Conservation (phyloP, 2,329 filamentous ascomycete species). For the Cytospora paraplurivora region DNA sequence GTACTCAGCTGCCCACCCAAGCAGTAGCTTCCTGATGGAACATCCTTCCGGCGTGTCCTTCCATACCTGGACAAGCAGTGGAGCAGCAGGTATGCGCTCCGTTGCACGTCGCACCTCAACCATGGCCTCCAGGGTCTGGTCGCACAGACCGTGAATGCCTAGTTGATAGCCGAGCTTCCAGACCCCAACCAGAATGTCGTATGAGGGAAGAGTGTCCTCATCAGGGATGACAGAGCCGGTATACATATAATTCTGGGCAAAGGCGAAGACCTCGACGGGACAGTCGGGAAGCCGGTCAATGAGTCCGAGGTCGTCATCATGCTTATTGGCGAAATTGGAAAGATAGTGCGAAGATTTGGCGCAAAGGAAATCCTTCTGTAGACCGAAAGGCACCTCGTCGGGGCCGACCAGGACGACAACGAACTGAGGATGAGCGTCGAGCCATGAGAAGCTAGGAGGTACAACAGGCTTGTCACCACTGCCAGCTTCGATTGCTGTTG, state of each 20-base stretch:
- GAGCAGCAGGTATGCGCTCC: conserved; percentile 58
- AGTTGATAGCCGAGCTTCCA: conserved; percentile 60
- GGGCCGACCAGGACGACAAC: conserved; percentile 57
- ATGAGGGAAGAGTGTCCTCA: conserved; percentile 48
- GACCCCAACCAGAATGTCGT: conserved; percentile 56
- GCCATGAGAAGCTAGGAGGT: conserved; percentile 24
- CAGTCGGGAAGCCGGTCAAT: conserved; percentile 53
- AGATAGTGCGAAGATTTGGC: conserved; percentile 53
- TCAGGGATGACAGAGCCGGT: conserved; percentile 51
- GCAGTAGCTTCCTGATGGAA: conserved; percentile 58
- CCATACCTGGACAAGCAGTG: conserved; percentile 63
- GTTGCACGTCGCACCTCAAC: conserved; percentile 55
- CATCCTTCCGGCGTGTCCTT: conserved; percentile 63
- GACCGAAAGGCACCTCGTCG: conserved; percentile 55
- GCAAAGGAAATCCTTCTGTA: conserved; percentile 62
- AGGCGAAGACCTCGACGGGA: conserved; percentile 54
- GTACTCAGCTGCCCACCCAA: conserved; percentile 66
- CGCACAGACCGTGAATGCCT: conserved; percentile 57
- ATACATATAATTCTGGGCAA: conserved; percentile 57
- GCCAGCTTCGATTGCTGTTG: background rate
- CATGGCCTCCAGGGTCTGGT: conserved; percentile 60
- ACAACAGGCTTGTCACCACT: background rate
- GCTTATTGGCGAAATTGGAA: conserved; percentile 44
- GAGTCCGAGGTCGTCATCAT: conserved; percentile 45
- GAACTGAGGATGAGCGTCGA: conserved; percentile 56